Conservation (phyloP, 2,329 filamentous ascomycete genomes). For the Fusarium sp. region DNA sequence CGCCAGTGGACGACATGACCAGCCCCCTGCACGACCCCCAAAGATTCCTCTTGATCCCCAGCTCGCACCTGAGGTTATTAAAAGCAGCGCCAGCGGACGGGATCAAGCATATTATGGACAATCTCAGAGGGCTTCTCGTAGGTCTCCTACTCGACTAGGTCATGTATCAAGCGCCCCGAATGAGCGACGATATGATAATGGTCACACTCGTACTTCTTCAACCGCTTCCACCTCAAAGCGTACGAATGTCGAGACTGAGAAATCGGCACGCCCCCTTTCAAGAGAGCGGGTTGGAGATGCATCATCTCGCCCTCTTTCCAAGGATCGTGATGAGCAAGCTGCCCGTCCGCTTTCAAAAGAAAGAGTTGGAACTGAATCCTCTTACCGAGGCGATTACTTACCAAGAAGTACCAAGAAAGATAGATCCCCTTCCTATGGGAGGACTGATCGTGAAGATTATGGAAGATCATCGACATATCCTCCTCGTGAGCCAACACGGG, state of each 20-base stretch:
- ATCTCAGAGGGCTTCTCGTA: constrained; percentile 22
- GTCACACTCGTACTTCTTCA: constrained; percentile 39
- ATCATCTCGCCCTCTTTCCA: constrained; percentile 44
- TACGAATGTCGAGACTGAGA: constrained; percentile 41
- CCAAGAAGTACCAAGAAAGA: constrained; percentile 45
- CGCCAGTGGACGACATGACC: constrained; percentile 45
- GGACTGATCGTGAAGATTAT: constrained; percentile 36
- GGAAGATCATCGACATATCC: constrained; percentile 20
- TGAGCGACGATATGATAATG: constrained; percentile 41
- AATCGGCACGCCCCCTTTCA: constrained; percentile 44
- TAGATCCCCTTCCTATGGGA: constrained; percentile 42
- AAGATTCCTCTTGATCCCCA: constrained; percentile 46
- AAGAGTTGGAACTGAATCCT: constrained; percentile 24
- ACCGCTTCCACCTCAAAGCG: constrained; percentile 43
- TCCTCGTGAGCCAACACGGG: constrained; percentile 20
- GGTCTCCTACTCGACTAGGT: constrained; percentile 45
- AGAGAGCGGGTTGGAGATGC: constrained; percentile 43
- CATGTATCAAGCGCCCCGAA: constrained; percentile 42
- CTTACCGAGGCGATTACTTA: constrained; percentile 41
- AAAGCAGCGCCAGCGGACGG: constrained; percentile 52
- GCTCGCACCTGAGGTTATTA: constrained; percentile 55
- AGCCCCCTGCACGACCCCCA: constrained; percentile 43
- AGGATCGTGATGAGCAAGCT: constrained; percentile 43
- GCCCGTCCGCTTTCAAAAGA: constrained; percentile 48
- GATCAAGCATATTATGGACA: constrained; percentile 52